phyloP scores from a whole-genome alignment of 75 land plant species.

The Cunninghamia lanceolata region DNA sequence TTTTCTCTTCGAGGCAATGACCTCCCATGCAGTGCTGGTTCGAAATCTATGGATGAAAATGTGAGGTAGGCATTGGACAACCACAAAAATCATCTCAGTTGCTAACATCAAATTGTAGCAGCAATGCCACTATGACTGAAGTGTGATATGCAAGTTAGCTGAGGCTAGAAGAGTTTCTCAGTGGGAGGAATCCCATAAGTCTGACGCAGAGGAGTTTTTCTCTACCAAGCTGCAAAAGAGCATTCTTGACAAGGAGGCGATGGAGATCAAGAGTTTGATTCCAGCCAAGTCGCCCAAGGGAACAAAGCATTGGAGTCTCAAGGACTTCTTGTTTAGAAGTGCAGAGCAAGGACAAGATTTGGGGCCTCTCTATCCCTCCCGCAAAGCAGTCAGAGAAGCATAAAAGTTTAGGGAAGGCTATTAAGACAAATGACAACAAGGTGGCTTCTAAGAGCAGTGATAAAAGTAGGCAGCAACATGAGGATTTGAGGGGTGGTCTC shows the following conservation, averaged over 20 bases:
- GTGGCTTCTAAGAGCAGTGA: neutral
- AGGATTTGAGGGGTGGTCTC: conserved; percentile 6
- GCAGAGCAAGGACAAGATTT: conserved; percentile 29
- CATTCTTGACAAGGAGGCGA: neutral
- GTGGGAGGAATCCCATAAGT: conserved; percentile 4
- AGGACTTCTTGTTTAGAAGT: conserved; percentile 59
- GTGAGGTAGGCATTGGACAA: too few species aligned
- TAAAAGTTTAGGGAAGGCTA: neutral
- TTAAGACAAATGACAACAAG: neutral
- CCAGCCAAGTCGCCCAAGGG: conserved; percentile 9
- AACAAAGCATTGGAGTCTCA: conserved; percentile 42
- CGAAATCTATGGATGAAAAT: too few species aligned
- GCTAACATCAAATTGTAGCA: too few species aligned
- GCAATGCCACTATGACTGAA: too few species aligned
- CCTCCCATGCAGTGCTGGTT: too few species aligned
- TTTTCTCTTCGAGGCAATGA: too few species aligned
- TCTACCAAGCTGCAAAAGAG: neutral
- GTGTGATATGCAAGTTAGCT: too few species aligned
- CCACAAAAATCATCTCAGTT: too few species aligned
- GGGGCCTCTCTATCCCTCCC: conserved; percentile 1
- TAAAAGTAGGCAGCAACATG: neutral
- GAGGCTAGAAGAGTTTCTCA: conserved; percentile 4
- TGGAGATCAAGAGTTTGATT: neutral
- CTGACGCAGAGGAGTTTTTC: neutral
- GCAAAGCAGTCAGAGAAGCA: conserved; percentile 1